Base-by-base conservation (phyloP, 345 rosid species). In the Gossypium australe region DNA sequence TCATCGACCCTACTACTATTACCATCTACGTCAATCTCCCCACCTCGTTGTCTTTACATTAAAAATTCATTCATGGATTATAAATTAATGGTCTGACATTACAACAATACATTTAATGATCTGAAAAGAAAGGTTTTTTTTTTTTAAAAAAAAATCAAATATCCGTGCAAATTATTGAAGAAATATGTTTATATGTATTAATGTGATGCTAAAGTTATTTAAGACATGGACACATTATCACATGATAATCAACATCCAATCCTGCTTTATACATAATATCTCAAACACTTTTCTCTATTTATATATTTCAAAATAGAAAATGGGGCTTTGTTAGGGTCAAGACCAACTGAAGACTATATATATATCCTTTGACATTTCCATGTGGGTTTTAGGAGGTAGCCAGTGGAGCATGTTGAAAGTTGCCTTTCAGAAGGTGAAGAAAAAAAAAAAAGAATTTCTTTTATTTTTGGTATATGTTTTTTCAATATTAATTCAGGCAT, bases 401-500 rank as follows among this genome's bases (percentile, higher is more conserved):
- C 75, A 80, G 41, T 52, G 13, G 76, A 65, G 16, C 77, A 70
- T 57, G 49, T 58, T 70, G 53, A 73, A 17, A 66, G 59, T 51
- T 51, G 14, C 67, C 58, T 18, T 77, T 2, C 22, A 58, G 0
- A 20, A 29, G 41, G 41, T 34, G 41, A 34, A 34, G 43, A 60
- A 82, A 75, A 80, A 58, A 71, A 61, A 1, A 24, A 59, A 75
- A 52, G 1, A 18, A 13, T 45, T 16, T 55, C 9, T 27, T 17
- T 25, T 49, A 29, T 41, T 55, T 55, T 55, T n/a, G 24, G 24
- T 55, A 55, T 52, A 16, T 45, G 5, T 18, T 55, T 24, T 27
- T 25, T 25, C 67, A 44, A 16, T 18, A 67, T 72, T 74, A 76
- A 69, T 77, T 52, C 69, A 61, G 73, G 80, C 65, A 77, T 70